Evolutionary conservation across 1,139 yeast genomes (phyloP), one percentile per base, ranked within the genome.

Genomic region (Sugiyamaella neomexicana): DNA sequence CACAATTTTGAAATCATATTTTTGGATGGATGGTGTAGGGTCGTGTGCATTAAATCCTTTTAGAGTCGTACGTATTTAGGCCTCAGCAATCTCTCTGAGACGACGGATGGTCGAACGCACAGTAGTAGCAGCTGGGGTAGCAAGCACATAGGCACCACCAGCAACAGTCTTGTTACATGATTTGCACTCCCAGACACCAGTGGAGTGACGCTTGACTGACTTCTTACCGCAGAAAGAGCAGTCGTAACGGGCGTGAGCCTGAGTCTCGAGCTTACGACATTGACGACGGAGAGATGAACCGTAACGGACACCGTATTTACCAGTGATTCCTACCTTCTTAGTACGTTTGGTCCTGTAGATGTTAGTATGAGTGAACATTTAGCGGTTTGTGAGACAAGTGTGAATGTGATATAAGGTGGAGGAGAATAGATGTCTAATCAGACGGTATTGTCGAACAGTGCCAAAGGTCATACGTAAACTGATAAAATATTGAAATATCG

Each of bases 231-330:
- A 93, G 97, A 93, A 93, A 65, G 99, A 85, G 81, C 98, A 93
- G 79, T 89, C 96, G 86, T 93, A 95, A 77, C 89, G 89, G 74
- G 99, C 89, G 81, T 93, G 99, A 79, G 91, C 97, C 81, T 90
- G 97, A 73, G 89, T 87, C 82, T 95, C 99, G 80, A 95, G 83
- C 86, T 93, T 93, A 87, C 91, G 91, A 84, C 96, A 89, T 82
- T 90, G 97, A 84, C 98, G 91, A 88, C 99, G 91, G 80, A 93
- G 85, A 68, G 99, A 95, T 74, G 99, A 93, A 91, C 99, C 98
- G 83, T 93, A 93, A 86, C 99, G 91, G 82, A 93, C 97, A 89
- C 98, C 99, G 86, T 89, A 93, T 85, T 95, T 95, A 86, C 99
- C 99, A 80, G 99, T 93, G 84, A 93, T 93, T 81, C 99, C 99